phyloP scores from a whole-genome alignment of 371 early-diverging fungal genomes.

The Mortierella sp. region DNA sequence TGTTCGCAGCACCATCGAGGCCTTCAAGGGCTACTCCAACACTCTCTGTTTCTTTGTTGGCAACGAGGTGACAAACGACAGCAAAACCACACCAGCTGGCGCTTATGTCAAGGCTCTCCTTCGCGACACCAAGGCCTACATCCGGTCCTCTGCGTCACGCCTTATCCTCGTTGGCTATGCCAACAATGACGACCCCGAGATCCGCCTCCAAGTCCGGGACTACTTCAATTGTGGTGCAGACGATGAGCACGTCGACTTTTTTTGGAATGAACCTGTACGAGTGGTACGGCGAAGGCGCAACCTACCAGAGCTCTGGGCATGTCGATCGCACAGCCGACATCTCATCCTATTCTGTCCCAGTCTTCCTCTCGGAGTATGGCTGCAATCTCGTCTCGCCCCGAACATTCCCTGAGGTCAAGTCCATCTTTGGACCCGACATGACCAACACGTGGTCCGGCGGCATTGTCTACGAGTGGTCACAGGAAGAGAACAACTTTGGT shows the following conservation, averaged over 20 bases:
- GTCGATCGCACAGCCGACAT: slow-evolving; percentile 69
- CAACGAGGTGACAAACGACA: slow-evolving; percentile 85
- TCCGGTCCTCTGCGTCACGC: slow-evolving; percentile 59
- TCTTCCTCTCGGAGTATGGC: slow-evolving; percentile 74
- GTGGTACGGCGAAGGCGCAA: slow-evolving; percentile 67
- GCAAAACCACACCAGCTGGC: slow-evolving; percentile 73
- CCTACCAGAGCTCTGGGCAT: slow-evolving; percentile 69
- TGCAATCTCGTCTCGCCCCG: slow-evolving; percentile 69
- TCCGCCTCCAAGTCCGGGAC: slow-evolving; percentile 74
- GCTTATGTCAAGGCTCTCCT: slow-evolving; percentile 80
- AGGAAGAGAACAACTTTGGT: slow-evolving; percentile 84
- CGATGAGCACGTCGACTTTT: slow-evolving; percentile 67
- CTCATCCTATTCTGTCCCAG: slow-evolving; percentile 66
- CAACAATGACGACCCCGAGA: slow-evolving; percentile 79
- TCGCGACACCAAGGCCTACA: slow-evolving; percentile 78
- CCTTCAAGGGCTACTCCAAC: slow-evolving; percentile 76
- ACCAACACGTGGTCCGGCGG: slow-evolving; percentile 78
- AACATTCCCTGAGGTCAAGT: slow-evolving; percentile 66
- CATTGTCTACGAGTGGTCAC: slow-evolving; percentile 83
- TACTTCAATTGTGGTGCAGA: slow-evolving; percentile 82
- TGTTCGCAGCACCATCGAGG: slow-evolving; percentile 73
- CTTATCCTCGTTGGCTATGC: slow-evolving; percentile 84
- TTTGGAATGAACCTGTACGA: slow-evolving; percentile 79
- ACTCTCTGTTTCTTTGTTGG: slow-evolving; percentile 82
- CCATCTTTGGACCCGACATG: slow-evolving; percentile 82